phyloP scores from a whole-genome alignment of 225 moss, liverwort and hornwort species.

The Ulota crispa region DNA sequence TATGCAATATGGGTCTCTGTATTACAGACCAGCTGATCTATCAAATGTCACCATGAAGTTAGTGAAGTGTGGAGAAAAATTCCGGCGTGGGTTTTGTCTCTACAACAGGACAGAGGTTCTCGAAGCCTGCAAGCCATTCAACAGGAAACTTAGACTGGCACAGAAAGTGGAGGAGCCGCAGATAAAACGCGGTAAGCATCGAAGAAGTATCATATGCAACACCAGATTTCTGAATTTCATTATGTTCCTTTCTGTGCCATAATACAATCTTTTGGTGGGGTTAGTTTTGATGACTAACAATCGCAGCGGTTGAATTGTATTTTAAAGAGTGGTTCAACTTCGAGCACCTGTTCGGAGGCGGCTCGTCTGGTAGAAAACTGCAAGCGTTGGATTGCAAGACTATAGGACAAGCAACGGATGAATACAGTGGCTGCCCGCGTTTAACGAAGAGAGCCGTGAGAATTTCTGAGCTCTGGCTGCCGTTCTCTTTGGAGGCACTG shows the following conservation, averaged over 20 bases:
- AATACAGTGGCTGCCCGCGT: conserved; percentile 42
- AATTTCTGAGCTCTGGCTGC: conserved; percentile 44
- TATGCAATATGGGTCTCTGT: conserved; percentile 74
- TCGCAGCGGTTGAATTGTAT: not conserved
- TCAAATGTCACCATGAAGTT: conserved; percentile 70
- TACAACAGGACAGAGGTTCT: conserved; percentile 53
- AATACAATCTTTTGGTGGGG: not conserved
- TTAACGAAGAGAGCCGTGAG: conserved; percentile 36
- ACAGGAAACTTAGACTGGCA: conserved; percentile 49
- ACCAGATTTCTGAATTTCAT: not conserved
- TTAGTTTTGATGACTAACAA: not conserved
- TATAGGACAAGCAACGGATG: conserved; percentile 32
- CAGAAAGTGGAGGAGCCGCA: conserved; percentile 34
- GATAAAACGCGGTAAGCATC: conserved; percentile 34
- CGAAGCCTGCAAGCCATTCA: conserved; percentile 62
- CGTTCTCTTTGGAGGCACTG: conserved; percentile 64
- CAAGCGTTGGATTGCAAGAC: conserved; percentile 57
- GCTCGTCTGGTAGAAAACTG: conserved; percentile 16
- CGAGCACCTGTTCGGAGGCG: conserved; percentile 37
- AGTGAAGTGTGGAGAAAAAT: conserved; percentile 55
- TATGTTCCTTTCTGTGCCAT: not conserved
- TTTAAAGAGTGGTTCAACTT: conserved; percentile 43
- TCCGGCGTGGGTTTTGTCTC: conserved; percentile 55
- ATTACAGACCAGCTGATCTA: conserved; percentile 63
- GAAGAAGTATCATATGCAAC: not conserved